These are phyloP conservation scores for Noccaea bulbosa DNA, from an alignment of 345 rosid genomes.

Conservation along the genomic window DNA sequence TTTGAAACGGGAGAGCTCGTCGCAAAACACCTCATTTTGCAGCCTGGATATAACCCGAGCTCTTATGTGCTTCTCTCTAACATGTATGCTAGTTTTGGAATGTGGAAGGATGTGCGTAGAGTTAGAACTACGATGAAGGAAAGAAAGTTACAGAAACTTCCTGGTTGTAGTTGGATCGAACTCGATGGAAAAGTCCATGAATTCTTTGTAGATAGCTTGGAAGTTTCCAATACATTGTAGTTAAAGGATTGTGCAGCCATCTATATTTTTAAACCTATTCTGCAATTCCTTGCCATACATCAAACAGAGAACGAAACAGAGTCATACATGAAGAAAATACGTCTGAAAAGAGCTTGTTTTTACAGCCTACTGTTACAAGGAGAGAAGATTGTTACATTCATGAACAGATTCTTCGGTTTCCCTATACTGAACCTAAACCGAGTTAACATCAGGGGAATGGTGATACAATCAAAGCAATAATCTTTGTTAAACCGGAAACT, in stretches of 20 bases:
- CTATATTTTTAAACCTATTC: conserved; percentile 3
- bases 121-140: conserved; percentile 61
- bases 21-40: conserved; percentile 46
- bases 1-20: conserved; percentile 54
- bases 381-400: conserved; percentile 32
- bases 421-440: conserved; percentile 33
- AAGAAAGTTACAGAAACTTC: conserved; percentile 52
- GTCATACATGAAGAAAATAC: conserved; percentile 23
- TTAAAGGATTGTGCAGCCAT: conserved; percentile 19
- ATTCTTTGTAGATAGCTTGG: conserved; percentile 49
- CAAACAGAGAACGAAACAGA: conserved; percentile 8
- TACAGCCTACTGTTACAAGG: conserved; percentile 43
- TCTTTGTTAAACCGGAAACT: conserved; percentile 13
- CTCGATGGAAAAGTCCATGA: conserved; percentile 57
- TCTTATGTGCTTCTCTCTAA: conserved; percentile 57
- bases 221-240: conserved; percentile 38
- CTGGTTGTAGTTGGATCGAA: conserved; percentile 69
- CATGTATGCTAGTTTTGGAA: conserved; percentile 58
- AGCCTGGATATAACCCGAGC: conserved; percentile 48
- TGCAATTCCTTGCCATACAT: conserved; percentile 18
- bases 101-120: conserved; percentile 56
- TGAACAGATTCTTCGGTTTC: conserved; percentile 1
- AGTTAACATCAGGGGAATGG: conserved; percentile 36
- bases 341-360: conserved; percentile 29
- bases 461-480: conserved; percentile 42